These are phyloP conservation scores for Nothomitra cinnamomea DNA, from an alignment of 2,329 filamentous ascomycete genomes.

Conservation along the genomic window DNA sequence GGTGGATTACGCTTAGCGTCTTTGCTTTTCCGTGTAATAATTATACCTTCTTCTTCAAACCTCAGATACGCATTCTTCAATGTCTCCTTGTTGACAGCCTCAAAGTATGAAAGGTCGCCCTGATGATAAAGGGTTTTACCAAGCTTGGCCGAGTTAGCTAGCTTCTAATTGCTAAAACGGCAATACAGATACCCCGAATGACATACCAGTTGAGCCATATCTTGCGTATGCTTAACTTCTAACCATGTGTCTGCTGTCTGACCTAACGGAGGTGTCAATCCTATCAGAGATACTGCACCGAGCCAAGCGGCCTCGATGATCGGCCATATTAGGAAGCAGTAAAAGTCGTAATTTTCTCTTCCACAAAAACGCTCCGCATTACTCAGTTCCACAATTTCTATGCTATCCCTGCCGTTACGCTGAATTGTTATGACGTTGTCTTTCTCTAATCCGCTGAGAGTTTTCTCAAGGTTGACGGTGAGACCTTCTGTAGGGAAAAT, in stretches of 20 bases:
- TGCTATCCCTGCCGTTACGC: slow-evolving; percentile 31
- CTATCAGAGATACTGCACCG: slow-evolving; percentile 73
- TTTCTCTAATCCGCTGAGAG: slow-evolving; percentile 56
- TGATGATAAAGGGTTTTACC: slow-evolving; percentile 97
- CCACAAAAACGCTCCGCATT: slow-evolving; percentile 60
- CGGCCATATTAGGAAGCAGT: slow-evolving; percentile 96
- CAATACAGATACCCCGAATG: slow-evolving; percentile 15
- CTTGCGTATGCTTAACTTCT: slow-evolving; percentile 58
- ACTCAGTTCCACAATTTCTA: slow-evolving; percentile 57
- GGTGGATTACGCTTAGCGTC: slow-evolving; percentile 26
- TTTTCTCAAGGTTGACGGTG: slow-evolving; percentile 61
- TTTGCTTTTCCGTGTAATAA: slow-evolving; percentile 53
- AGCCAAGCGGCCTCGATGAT: slow-evolving; percentile 94
- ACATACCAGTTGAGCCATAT: slow-evolving; percentile 58
- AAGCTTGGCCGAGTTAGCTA: slow-evolving; percentile 33
- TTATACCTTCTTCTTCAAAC: slow-evolving; percentile 81
- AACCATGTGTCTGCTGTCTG: slow-evolving; percentile 56
- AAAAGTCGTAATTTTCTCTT: slow-evolving; percentile 93
- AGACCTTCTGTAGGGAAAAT: slow-evolving; percentile 87
- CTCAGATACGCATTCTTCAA: slow-evolving; percentile 82
- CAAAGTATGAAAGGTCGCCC: slow-evolving; percentile 91
- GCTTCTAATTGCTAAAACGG: not conserved
- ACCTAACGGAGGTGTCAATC: slow-evolving; percentile 55
- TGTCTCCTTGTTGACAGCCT: slow-evolving; percentile 96
- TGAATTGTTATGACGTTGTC: slow-evolving; percentile 61